A percentile compares a stretch with the other conserved stretches of the same genome.
phyloP scores from a whole-genome alignment of 148 eudicot species.

The Rhododendron vialii region DNA sequence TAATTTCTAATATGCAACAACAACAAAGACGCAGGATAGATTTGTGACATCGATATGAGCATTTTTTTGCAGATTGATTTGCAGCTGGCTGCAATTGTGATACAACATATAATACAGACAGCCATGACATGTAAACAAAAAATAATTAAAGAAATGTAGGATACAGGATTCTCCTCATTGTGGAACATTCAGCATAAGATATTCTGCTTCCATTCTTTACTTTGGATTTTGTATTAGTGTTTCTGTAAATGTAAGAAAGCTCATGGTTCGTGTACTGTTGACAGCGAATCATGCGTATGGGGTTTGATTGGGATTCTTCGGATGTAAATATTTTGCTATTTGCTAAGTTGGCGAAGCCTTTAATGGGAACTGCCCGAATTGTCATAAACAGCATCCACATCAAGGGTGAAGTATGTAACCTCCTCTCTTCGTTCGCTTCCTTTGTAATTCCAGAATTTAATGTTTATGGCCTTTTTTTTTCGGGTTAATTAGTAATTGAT shows the following conservation, averaged over 20 bases:
- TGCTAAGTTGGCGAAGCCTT: conserved; percentile 86
- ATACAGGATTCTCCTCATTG: not conserved
- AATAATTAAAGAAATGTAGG: not conserved
- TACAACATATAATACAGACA: not conserved
- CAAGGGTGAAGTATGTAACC: conserved; percentile 88
- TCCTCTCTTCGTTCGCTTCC: not conserved
- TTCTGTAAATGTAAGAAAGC: not conserved
- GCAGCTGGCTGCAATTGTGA: not conserved
- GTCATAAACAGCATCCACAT: conserved; percentile 75
- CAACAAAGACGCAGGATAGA: not conserved
- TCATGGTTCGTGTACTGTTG: conserved; percentile 15
- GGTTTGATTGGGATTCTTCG: conserved; percentile 86
- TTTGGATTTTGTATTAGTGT: not conserved
- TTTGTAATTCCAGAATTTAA: not conserved
- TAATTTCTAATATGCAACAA: not conserved
- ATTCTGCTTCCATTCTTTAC: not conserved
- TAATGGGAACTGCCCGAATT: conserved; percentile 90
- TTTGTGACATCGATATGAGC: not conserved
- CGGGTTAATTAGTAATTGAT: not conserved
- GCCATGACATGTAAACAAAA: not conserved
- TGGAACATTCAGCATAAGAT: not conserved
- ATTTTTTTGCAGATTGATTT: not conserved
- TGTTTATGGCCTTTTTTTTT: not conserved
- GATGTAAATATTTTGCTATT: conserved; percentile 79
- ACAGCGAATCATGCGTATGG: conserved; percentile 67